phyloP scores from a whole-genome alignment of 805 yeast genomes.

The Isabelozyma pseudorhagii region DNA sequence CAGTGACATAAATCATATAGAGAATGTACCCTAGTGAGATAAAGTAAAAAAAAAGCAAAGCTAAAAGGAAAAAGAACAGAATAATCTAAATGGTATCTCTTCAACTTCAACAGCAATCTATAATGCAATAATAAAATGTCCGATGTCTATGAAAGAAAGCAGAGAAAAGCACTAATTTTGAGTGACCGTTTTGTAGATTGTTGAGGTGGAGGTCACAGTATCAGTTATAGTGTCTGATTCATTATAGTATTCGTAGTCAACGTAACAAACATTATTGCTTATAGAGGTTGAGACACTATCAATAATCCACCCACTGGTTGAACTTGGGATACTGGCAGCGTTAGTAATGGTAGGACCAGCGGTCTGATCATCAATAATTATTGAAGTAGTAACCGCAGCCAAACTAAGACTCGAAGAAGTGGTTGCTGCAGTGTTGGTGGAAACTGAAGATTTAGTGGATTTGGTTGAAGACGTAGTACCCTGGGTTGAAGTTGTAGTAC shows the following conservation, averaged over 20 bases:
- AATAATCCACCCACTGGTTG: constrained; percentile 31
- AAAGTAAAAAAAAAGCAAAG: no score
- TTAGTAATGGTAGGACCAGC: constrained; percentile 27
- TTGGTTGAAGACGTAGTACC: constrained; percentile 7
- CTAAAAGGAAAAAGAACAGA: neutral
- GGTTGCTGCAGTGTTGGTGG: constrained; percentile 5
- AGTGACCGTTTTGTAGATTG: constrained; percentile 34
- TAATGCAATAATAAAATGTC: neutral
- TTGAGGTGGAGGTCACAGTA: constrained; percentile 38
- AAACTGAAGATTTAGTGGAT: constrained; percentile 10
- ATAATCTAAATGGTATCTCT: neutral
- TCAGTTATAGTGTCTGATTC: constrained; percentile 25
- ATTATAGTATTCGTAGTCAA: constrained; percentile 35
- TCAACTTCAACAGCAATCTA: neutral
- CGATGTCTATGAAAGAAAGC: neutral
- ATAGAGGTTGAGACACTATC: constrained; percentile 29
- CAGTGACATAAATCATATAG: neutral
- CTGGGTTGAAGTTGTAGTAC: constrained; percentile 8
- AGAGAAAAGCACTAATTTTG: neutral
- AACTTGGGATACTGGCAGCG: constrained; percentile 19
- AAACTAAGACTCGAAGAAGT: constrained; percentile 4
- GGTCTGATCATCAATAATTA: constrained; percentile 5
- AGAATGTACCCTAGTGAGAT: neutral
- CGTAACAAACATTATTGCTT: constrained; percentile 29
- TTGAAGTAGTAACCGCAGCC: constrained; percentile 4